Percentiles rank a stretch among this genome's conserved stretches.
Evolutionary conservation across 2,329 filamentous ascomycete genomes (phyloP).

Genomic region (Pseudogymnoascus pannorum): DNA sequence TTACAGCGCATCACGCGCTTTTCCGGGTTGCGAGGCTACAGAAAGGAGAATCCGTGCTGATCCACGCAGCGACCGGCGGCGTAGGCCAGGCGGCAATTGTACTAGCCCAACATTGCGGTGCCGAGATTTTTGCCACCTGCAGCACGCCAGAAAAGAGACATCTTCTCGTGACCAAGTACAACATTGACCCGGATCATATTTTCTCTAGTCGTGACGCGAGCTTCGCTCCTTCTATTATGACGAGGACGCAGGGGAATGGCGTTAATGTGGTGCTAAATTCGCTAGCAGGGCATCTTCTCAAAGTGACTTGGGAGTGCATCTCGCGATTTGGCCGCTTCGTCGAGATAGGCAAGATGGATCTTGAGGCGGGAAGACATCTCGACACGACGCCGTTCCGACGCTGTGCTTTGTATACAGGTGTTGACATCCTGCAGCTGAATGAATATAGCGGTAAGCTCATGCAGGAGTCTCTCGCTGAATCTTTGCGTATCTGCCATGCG

Average conservation of each 20-base stretch:
- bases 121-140: slow-evolving; percentile 38
- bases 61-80: slow-evolving; percentile 18
- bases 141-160: too few species aligned
- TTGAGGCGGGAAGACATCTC: slow-evolving; percentile 26
- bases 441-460: too few species aligned
- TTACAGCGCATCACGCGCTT: too few species aligned
- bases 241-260: slow-evolving; percentile 24
- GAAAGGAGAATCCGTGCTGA: slow-evolving; percentile 24
- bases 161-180: too few species aligned
- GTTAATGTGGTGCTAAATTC: slow-evolving; percentile 31
- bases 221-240: slow-evolving; percentile 27
- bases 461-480: too few species aligned
- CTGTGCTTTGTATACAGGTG: not conserved
- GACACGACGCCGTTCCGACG: slow-evolving; percentile 11
- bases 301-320: slow-evolving; percentile 31
- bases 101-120: slow-evolving; percentile 26
- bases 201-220: slow-evolving; percentile 29
- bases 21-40: too few species aligned
- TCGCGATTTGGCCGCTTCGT: slow-evolving; percentile 35
- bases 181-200: not conserved
- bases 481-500: too few species aligned
- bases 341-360: slow-evolving; percentile 35
- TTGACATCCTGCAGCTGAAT: slow-evolving; percentile 6
- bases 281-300: slow-evolving; percentile 25
- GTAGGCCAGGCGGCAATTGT: slow-evolving; percentile 22